These are phyloP conservation scores for Sugiyamaella boreocaroliniensis DNA, from an alignment of 805 yeast species.

Conservation along the genomic window DNA sequence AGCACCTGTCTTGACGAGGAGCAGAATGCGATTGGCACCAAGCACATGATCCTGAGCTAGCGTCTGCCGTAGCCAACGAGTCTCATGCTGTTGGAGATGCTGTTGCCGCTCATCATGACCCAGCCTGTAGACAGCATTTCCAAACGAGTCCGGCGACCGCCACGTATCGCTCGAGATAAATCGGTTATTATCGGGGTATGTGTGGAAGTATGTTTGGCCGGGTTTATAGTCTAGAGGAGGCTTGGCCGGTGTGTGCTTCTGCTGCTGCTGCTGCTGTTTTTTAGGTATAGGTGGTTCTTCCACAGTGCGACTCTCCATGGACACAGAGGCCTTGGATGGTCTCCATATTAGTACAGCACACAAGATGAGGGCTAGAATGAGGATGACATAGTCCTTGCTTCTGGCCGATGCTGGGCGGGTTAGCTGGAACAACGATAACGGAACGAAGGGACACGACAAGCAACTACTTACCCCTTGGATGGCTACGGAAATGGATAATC, in stretches of 20 bases:
- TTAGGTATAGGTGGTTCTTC: neutral
- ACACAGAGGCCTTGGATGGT: neutral
- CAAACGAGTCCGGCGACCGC: slow-evolving; percentile 24
- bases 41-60: slow-evolving; percentile 2
- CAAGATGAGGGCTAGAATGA: neutral
- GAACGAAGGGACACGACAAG: neutral
- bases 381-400: neutral
- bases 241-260: neutral
- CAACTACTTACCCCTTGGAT: neutral
- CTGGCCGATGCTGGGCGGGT: neutral
- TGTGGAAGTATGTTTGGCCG: slow-evolving; percentile 22
- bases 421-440: neutral
- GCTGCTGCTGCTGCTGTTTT: neutral
- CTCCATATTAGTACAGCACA: neutral
- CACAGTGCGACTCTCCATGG: neutral
- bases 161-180: slow-evolving; percentile 26
- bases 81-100: slow-evolving; percentile 1
- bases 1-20: slow-evolving; percentile 32
- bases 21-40: slow-evolving; percentile 16
- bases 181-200: slow-evolving; percentile 25
- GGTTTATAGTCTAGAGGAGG: neutral
- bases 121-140: neutral
- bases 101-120: neutral
- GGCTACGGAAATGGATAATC: neutral
- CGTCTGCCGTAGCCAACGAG: neutral